phyloP scores from a whole-genome alignment of 2,329 filamentous ascomycete species.

The Fonsecaea multimorphosa region DNA sequence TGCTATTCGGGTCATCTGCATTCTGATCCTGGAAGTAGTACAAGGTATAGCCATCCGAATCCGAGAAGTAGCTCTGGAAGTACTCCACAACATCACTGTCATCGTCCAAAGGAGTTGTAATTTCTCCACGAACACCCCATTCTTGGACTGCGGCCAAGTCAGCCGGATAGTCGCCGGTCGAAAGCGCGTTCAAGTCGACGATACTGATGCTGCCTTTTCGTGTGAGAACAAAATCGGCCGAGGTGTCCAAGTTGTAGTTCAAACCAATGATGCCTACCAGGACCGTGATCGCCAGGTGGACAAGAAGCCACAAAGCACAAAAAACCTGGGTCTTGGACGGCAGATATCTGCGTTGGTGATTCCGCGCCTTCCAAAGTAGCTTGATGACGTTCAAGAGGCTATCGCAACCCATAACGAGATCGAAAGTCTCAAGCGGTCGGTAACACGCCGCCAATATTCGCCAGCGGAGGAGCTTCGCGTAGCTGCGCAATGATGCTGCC shows the following conservation, averaged over 20 bases:
- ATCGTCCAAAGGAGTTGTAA: slow-evolving; percentile 18
- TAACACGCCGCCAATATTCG: slow-evolving; percentile 32
- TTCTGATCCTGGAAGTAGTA: slow-evolving; percentile 36
- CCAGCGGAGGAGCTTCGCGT: slow-evolving; percentile 36
- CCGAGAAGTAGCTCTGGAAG: slow-evolving; percentile 35
- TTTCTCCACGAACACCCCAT: slow-evolving; percentile 34
- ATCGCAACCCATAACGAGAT: slow-evolving; percentile 37
- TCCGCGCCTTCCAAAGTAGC: slow-evolving; percentile 32
- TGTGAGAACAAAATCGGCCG: slow-evolving; percentile 15
- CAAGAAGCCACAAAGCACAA: slow-evolving; percentile 33
- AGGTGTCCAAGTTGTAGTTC: slow-evolving; percentile 35
- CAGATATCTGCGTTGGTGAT: slow-evolving; percentile 20
- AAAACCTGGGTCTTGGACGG: slow-evolving; percentile 34
- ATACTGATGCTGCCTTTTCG: slow-evolving; percentile 30
- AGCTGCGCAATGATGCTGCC: slow-evolving; percentile 34
- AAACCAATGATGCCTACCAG: slow-evolving; percentile 38
- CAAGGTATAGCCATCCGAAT: slow-evolving; percentile 21
- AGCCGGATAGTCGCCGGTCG: slow-evolving; percentile 20
- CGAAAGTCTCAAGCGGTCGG: slow-evolving; percentile 35
- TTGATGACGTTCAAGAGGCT: slow-evolving; percentile 33
- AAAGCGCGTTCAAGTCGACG: slow-evolving; percentile 28
- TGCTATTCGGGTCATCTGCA: slow-evolving; percentile 14
- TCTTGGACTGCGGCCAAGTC: slow-evolving; percentile 27
- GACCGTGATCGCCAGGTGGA: slow-evolving; percentile 32
- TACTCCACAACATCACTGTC: slow-evolving; percentile 12